Evolutionary conservation across 352 stramenopile genomes (phyloP).

Genomic region (Pythium dissimile): DNA sequence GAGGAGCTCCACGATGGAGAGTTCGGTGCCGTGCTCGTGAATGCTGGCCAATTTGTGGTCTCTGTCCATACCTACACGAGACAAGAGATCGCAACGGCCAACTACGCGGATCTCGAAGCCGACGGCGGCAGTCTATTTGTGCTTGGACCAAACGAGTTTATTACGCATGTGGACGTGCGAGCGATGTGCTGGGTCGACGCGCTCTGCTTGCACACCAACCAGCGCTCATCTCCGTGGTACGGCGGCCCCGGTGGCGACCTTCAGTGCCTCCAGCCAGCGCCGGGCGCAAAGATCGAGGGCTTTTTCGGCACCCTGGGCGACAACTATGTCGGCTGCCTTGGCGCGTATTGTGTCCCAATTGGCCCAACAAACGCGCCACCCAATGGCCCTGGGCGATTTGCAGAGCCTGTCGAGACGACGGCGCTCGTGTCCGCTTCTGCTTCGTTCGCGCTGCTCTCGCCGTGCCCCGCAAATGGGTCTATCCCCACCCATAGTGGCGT

Average conservation of each 20-base stretch:
- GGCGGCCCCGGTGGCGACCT: constrained; percentile 47
- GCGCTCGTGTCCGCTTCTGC: too few relatives aligned
- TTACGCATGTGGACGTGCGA: constrained; percentile 47
- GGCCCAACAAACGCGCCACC: too few relatives aligned
- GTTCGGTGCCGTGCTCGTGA: constrained; percentile 40
- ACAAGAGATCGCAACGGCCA: constrained; percentile 10
- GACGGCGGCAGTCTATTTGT: constrained; percentile 26
- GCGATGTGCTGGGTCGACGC: constrained; percentile 64
- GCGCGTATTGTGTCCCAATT: constrained; percentile 31
- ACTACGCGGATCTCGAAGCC: neutral
- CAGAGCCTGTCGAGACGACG: too few relatives aligned
- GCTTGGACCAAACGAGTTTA: constrained; percentile 41
- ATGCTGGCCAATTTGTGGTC: constrained; percentile 40
- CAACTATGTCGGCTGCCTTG: constrained; percentile 49
- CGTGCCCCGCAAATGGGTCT: neutral
- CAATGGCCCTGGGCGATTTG: too few relatives aligned
- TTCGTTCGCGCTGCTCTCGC: neutral
- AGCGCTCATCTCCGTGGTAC: constrained; percentile 43
- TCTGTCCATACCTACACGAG: constrained; percentile 33
- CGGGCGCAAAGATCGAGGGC: constrained; percentile 34
- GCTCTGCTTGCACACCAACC: constrained; percentile 61
- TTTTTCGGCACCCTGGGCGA: constrained; percentile 56
- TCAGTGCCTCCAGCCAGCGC: constrained; percentile 33
- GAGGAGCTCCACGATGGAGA: constrained; percentile 10
- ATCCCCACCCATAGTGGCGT: neutral